Evolutionary conservation across 805 yeast genomes (phyloP), one percentile per base, ranked within the genome.

Genomic region (Saccharomycopsis guyanensis): DNA sequence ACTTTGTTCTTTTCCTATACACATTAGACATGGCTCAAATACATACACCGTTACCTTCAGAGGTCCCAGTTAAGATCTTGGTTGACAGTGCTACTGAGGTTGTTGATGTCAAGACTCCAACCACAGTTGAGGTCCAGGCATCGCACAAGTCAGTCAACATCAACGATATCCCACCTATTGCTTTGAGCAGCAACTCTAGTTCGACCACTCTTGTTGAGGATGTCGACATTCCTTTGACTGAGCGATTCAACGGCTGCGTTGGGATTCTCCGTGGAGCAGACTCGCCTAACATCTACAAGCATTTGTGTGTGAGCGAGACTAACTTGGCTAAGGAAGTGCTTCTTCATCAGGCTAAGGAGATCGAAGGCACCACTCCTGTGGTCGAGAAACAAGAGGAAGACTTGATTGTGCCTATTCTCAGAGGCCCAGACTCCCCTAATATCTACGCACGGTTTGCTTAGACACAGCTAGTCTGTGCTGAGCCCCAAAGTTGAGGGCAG

Each of bases 111-210:
- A n/a, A n/a, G n/a, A n/a, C n/a, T n/a, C n/a, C n/a, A n/a, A n/a
- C n/a, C n/a, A n/a, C n/a, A n/a, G n/a, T n/a, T n/a, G n/a, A n/a
- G n/a, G n/a, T n/a, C n/a, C n/a, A n/a, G n/a, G n/a, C n/a, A n/a
- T n/a, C n/a, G n/a, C n/a, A n/a, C n/a, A n/a, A n/a, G n/a, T n/a
- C n/a, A n/a, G n/a, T n/a, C n/a, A n/a, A n/a, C n/a, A n/a, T n/a
- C n/a, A n/a, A n/a, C n/a, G n/a, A n/a, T n/a, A n/a, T n/a, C n/a
- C n/a, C n/a, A n/a, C n/a, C n/a, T n/a, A n/a, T n/a, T n/a, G n/a
- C 33, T 32, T 27, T 54, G 56, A 15, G 43, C 38, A 36, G 61
- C 56, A 40, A 68, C 49, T 64, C 80, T 78, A 2, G 57, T 59
- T 22, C 68, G 27, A 13, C 76, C 53, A 45, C 66, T 67, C 1